Base-by-base conservation (phyloP, 2,329 filamentous ascomycete species). In the Dichotomopilus funicola region DNA sequence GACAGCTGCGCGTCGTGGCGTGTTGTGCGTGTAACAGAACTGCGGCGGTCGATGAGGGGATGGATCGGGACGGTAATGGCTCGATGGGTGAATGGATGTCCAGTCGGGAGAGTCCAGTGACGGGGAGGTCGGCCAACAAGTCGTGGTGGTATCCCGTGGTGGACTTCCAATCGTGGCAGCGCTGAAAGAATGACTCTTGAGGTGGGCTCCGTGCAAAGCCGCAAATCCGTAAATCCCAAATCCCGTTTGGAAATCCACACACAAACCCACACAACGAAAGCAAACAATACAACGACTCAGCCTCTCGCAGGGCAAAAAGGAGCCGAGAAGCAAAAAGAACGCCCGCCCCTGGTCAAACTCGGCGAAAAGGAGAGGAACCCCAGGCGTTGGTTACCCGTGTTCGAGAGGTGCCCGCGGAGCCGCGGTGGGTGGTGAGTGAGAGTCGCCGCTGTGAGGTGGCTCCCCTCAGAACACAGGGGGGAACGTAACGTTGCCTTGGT, bases 401-500 rank as follows among this genome's bases (percentile, higher is more conserved):
- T 41, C 19, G 19, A 27, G 19, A 27, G 19, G 19, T 27, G 19
- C 19, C 19, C 19, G 19, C 19, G 19, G 19, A 27, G 19, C 19
- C 19, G 19, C 19, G 19, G 19, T 27, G 19, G 19, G 19, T 27
- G 19, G 19, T 27, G 19, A 27, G 19, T 27, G 19, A 27, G 19
- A 27, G 19, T 27, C 19, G 19, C 19, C 31, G 46, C 40, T 44
- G 48, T 49, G 53, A 37, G 49, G 50, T 59, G 6, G 49, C 31
- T 55, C 49, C 40, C 47, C 42, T 34, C 41, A 44, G 50, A 35
- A 40, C 44, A 42, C 37, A 48, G 54, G 50, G 56, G 54, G 19
- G 19, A 54, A 63, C 48, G 62, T 62, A 64, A 64, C 62, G 62
- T 64, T 64, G 60, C 62, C 54, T 62, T 61, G 53, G 54, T 54